Conservation (phyloP, 345 rosid genomes). For the Syzygium jambos region DNA sequence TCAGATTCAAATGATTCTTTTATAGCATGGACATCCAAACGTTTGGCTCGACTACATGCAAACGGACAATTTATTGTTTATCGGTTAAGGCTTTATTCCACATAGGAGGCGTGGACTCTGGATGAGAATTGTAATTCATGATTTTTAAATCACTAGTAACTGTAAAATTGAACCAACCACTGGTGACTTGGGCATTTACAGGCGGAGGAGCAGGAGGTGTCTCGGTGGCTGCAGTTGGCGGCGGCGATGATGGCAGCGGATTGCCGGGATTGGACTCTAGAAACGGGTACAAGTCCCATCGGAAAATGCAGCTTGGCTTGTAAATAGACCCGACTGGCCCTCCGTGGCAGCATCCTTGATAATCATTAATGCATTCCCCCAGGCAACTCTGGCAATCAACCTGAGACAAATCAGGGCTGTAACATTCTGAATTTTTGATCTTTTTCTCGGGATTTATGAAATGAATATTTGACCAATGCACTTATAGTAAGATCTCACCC, state of each 20-base stretch:
- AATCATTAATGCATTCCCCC: neutral
- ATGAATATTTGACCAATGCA: too few species aligned
- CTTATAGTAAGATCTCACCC: too few species aligned
- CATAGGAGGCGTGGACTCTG: neutral
- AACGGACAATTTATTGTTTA: too few species aligned
- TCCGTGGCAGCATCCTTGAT: neutral
- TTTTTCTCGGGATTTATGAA: too few species aligned
- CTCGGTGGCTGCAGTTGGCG: neutral
- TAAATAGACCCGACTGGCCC: neutral
- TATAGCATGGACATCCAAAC: too few species aligned
- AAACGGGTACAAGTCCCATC: neutral
- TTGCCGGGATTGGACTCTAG: neutral
- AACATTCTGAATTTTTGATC: too few species aligned
- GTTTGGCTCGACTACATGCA: too few species aligned
- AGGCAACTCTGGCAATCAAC: neutral
- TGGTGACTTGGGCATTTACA: neutral
- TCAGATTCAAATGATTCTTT: too few species aligned
- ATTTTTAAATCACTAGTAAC: neutral
- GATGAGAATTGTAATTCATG: neutral
- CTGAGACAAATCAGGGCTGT: neutral
- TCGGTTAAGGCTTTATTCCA: too few species aligned
- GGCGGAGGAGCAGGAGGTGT: neutral
- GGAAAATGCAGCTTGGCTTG: neutral
- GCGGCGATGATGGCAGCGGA: accelerated
- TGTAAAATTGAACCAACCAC: neutral